Evolutionary conservation across 2,329 filamentous ascomycete genomes (phyloP).

Genomic region (Trichoderma sp.): DNA sequence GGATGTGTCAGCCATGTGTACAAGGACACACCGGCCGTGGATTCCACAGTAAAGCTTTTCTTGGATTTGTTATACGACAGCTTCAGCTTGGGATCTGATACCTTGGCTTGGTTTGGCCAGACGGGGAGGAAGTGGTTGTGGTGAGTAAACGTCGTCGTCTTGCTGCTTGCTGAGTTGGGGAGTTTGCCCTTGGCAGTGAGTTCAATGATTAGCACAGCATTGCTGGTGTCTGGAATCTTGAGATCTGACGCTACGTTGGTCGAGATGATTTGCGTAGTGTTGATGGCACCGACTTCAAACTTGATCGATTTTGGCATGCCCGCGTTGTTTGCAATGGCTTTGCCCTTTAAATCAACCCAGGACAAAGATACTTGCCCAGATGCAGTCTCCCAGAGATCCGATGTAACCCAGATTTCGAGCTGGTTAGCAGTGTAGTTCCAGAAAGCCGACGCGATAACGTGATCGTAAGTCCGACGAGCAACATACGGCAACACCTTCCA

Average conservation of each 20-base stretch:
- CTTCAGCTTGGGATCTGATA: slow-evolving; percentile 24
- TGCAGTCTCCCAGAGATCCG: slow-evolving; percentile 27
- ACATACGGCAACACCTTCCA: slow-evolving; percentile 65
- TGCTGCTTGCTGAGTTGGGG: slow-evolving; percentile 12
- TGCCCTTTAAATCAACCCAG: slow-evolving; percentile 26
- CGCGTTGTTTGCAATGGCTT: slow-evolving; percentile 22
- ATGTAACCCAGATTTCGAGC: slow-evolving; percentile 25
- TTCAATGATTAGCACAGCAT: slow-evolving; percentile 25
- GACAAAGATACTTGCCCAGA: slow-evolving; percentile 22
- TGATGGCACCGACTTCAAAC: slow-evolving; percentile 26
- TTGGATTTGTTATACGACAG: slow-evolving; percentile 19
- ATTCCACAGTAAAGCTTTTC: slow-evolving; percentile 27
- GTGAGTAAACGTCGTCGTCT: slow-evolving; percentile 22
- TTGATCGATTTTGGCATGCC: slow-evolving; percentile 15
- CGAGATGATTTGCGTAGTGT: slow-evolving; percentile 22
- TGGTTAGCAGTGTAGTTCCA: slow-evolving; percentile 19
- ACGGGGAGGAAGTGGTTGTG: slow-evolving; percentile 26
- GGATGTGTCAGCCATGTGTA: slow-evolving; percentile 29
- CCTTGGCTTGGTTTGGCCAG: slow-evolving; percentile 26
- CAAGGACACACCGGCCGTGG: slow-evolving; percentile 25
- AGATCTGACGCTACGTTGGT: slow-evolving; percentile 21
- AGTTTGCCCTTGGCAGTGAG: slow-evolving; percentile 25
- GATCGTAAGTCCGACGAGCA: slow-evolving; percentile 58
- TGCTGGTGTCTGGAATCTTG: slow-evolving; percentile 19
- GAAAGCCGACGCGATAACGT: slow-evolving; percentile 54